These are phyloP conservation scores for Beta corolliflora DNA, from an alignment of 179 eudicot genomes.

Conservation along the genomic window DNA sequence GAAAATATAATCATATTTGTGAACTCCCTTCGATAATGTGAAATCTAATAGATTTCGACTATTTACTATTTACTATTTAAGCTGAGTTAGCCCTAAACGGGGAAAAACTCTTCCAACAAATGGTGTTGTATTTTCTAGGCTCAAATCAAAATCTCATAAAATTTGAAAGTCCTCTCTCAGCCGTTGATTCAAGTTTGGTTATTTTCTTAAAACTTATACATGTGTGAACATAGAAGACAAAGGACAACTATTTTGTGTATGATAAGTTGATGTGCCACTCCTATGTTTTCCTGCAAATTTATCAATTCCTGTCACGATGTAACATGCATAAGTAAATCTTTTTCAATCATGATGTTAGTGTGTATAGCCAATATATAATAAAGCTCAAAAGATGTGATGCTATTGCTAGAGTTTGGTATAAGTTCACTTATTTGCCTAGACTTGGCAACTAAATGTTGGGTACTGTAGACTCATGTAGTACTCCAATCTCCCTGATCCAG, in stretches of 20 bases:
- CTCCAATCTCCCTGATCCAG: constrained; percentile 1
- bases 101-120: too few relatives aligned
- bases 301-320: constrained; percentile 1
- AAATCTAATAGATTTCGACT: too few relatives aligned
- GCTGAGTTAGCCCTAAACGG: too few relatives aligned
- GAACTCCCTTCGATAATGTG: too few relatives aligned
- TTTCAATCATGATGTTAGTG: background rate
- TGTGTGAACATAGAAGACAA: background rate
- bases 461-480: too few relatives aligned
- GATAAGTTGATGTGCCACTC: background rate
- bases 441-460: background rate
- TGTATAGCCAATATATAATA: background rate
- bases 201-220: background rate
- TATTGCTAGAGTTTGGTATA: background rate
- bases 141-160: too few relatives aligned
- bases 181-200: too few relatives aligned
- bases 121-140: too few relatives aligned
- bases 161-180: too few relatives aligned
- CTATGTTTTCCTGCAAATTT: background rate
- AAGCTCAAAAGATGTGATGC: background rate
- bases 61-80: too few relatives aligned
- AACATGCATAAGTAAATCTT: background rate
- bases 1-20: too few relatives aligned
- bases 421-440: background rate
- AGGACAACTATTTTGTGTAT: background rate